Percentiles rank a stretch among this genome's conserved stretches.
These are phyloP conservation scores for Powellomyces hirtus DNA, from an alignment of 192 early-diverging fungal species.

Conservation along the genomic window DNA sequence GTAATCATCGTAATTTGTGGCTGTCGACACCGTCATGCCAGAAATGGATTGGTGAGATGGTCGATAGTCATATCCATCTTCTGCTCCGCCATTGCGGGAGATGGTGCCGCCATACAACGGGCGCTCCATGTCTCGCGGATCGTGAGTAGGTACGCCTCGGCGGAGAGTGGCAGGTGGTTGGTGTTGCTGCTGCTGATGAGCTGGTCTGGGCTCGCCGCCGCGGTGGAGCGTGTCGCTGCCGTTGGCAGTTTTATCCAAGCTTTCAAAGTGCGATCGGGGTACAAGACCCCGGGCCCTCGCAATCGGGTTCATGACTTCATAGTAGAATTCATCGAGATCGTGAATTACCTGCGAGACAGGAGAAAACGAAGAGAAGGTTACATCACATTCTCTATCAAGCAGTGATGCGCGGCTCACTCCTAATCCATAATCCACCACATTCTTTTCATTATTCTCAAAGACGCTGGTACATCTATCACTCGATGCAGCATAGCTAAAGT, in stretches of 20 bases:
- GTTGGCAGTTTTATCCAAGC: constrained; percentile 15
- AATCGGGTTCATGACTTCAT: constrained; percentile 47
- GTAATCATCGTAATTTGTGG: constrained; percentile 10
- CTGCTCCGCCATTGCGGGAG: not conserved
- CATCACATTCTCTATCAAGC: no score
- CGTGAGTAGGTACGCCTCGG: not conserved
- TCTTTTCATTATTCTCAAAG: no score
- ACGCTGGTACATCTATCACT: no score
- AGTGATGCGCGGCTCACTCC: no score
- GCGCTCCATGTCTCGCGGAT: not conserved
- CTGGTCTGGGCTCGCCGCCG: not conserved
- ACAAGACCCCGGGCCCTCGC: constrained; percentile 36
- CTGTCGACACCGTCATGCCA: not conserved
- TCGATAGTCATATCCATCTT: not conserved
- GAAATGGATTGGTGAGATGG: not conserved
- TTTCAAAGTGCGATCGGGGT: constrained; percentile 29
- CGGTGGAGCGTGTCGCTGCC: not conserved
- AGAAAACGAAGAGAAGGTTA: no score
- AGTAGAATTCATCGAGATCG: constrained; percentile 26
- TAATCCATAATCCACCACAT: no score
- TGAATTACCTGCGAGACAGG: constrained; percentile 31
- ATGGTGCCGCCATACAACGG: not conserved
- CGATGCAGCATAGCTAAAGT: no score
- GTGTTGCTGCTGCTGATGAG: not conserved
- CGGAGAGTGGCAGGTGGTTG: not conserved